Evolutionary conservation across 176 grass and related monocot species (phyloP).

Genomic region (Dendrocalamus sinicus): DNA sequence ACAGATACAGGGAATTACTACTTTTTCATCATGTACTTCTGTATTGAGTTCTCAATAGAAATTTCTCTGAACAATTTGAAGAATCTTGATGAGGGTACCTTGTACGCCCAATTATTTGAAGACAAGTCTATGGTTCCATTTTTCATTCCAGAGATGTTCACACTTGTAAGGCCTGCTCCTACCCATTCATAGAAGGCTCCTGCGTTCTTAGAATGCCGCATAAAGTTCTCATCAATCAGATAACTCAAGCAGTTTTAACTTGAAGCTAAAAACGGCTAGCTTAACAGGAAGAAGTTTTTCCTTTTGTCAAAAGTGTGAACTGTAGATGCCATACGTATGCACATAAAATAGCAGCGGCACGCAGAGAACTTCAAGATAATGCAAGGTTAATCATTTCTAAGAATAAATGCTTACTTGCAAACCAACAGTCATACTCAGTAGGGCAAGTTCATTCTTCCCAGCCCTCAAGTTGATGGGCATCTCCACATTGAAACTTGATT

Average conservation of each 20-base stretch:
- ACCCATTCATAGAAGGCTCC: constrained; percentile 86
- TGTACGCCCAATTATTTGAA: constrained; percentile 71
- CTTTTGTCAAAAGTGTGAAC: background rate
- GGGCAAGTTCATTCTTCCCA: constrained; percentile 80
- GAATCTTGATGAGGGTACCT: constrained; percentile 55
- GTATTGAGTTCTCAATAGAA: background rate
- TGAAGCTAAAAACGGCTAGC: background rate
- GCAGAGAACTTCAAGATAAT: constrained; percentile 16
- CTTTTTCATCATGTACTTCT: constrained; percentile 28
- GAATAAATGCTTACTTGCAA: constrained; percentile 73
- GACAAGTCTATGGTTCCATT: constrained; percentile 64
- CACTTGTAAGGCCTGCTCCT: constrained; percentile 80
- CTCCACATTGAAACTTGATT: constrained; percentile 66
- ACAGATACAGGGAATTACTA: background rate
- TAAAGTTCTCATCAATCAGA: constrained; percentile 35
- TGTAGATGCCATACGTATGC: background rate
- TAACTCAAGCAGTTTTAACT: background rate
- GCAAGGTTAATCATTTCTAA: constrained; percentile 13
- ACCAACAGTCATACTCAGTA: constrained; percentile 92
- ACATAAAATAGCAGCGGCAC: constrained; percentile 19
- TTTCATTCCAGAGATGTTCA: constrained; percentile 70
- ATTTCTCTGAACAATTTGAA: background rate
- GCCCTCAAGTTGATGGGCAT: constrained; percentile 62
- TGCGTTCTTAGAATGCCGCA: constrained; percentile 70
- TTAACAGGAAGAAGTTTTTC: constrained; percentile 16